Base-by-base conservation (phyloP, 306 rosid genomes). In the Abrus pulchellus region DNA sequence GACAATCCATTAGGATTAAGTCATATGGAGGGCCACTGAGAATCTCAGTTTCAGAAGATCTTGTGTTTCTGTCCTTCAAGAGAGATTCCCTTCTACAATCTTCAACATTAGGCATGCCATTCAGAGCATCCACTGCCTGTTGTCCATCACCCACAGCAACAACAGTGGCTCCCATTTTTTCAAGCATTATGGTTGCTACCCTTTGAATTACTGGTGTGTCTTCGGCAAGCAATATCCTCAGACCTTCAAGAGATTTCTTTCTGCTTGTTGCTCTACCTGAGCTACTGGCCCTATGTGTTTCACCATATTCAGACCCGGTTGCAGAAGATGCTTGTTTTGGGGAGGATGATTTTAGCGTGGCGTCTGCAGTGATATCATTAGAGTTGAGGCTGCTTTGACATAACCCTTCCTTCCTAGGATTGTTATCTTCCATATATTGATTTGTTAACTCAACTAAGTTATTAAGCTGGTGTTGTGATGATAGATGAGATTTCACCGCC, bases 131-230 rank as follows among this genome's bases (percentile, higher is more conserved):
- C 73, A 95, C 97, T 50, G 98, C 97, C 83, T 82, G 97, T 75
- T 87, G 83, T 74, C 99, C 99, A 20, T 95, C 99, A 40, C 92
- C 97, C 14, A 88, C 97, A 3, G 93, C 94, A 32, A 90, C 85
- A 61, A 92, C 99, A 27, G 63, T 57, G 29, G 99, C 97, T 82
- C 99, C 98, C 98, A 95, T 93, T 86, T 89, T 95, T 74, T 95
- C 99, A n/a, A 95, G 97, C 99, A 95, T 95, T 87, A 91, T 95
- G 75, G 90, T 93, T 54, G 99, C 97, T 38, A 95, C 99, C 85
- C 96, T 91, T 82, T 95, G 99, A 54, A 95, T 92, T 41, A 93
- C 93, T 11, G 93, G 98, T 8, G 92, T 95, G 74, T 95, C 99
- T 89, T 95, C 99, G 20, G 94, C 99, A 44, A 95, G 95, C 72